phyloP scores from a whole-genome alignment of 805 yeast species.

The Saccharomycodes ludwigii region DNA sequence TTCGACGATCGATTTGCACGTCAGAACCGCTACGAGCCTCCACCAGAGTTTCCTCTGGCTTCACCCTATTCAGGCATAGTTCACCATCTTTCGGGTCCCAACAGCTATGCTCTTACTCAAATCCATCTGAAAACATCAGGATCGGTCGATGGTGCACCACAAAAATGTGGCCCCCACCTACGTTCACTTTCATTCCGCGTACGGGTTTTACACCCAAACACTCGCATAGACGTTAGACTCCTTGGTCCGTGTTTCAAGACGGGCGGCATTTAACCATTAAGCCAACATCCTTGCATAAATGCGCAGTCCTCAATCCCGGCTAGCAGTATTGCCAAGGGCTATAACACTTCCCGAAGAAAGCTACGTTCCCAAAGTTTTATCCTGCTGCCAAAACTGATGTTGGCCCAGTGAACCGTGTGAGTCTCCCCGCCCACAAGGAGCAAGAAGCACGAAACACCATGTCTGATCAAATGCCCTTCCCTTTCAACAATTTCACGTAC shows the following conservation, averaged over 20 bases:
- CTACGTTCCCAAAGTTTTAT: conserved; percentile 24
- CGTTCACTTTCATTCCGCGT: conserved; percentile 30
- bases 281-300: conserved; percentile 26
- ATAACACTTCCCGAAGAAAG: conserved; percentile 24
- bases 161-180: conserved; percentile 22
- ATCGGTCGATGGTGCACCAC: conserved; percentile 29
- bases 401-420: conserved; percentile 24
- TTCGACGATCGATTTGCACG: conserved; percentile 34
- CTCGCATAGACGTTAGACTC: conserved; percentile 31
- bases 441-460: conserved; percentile 19
- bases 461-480: conserved; percentile 32
- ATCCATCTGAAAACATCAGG: conserved; percentile 29
- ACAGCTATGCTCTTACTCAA: conserved; percentile 33
- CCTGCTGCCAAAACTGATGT: conserved; percentile 27
- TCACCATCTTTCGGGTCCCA: conserved; percentile 35
- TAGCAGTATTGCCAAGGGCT: conserved; percentile 21
- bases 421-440: conserved; percentile 22
- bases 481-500: conserved; percentile 34
- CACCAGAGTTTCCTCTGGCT: conserved; percentile 35
- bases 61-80: conserved; percentile 34
- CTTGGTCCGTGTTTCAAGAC: conserved; percentile 32
- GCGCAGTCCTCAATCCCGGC: conserved; percentile 26
- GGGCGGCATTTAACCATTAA: conserved; percentile 26
- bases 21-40: conserved; percentile 35
- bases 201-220: conserved; percentile 30